These are phyloP conservation scores for Plasmodium malariae DNA, from an alignment of 169 alveolate genomes.

Conservation along the genomic window DNA sequence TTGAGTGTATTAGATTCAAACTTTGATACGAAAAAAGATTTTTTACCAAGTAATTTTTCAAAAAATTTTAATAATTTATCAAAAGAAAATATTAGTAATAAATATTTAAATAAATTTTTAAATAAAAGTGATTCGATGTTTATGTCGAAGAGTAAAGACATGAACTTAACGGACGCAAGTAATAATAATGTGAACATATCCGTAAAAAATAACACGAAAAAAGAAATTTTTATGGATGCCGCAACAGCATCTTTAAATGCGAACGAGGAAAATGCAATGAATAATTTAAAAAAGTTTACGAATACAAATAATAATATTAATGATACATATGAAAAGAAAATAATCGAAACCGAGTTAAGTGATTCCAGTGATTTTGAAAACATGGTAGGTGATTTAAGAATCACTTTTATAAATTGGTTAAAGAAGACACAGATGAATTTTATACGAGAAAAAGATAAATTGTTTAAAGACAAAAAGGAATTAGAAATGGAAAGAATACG, in stretches of 20 bases:
- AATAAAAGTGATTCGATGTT: constrained; percentile 28
- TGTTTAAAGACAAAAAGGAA: constrained; percentile 79
- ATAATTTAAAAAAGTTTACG: constrained; percentile 32
- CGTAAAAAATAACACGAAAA: constrained; percentile 10
- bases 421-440: constrained; percentile 87
- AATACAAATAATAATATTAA: constrained; percentile 51
- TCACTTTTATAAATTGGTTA: constrained; percentile 89
- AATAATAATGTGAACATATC: constrained; percentile 20
- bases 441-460: constrained; percentile 78
- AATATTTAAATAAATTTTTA: constrained; percentile 68
- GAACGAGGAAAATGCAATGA: constrained; percentile 48
- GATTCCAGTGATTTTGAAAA: constrained; percentile 87
- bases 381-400: constrained; percentile 90
- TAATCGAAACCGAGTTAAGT: constrained; percentile 73
- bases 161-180: constrained; percentile 8
- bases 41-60: constrained; percentile 57
- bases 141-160: constrained; percentile 33
- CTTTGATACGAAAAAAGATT: constrained; percentile 65
- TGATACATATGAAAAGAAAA: constrained; percentile 66
- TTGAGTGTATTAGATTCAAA: constrained; percentile 70
- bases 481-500: constrained; percentile 79
- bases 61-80: constrained; percentile 60
- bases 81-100: constrained; percentile 51
- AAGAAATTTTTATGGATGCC: constrained; percentile 52
- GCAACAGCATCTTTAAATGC: not conserved